Percentiles rank a stretch among this genome's conserved stretches.
Conservation (phyloP, 1,284 basidiomycete species). For the Cutaneotrichosporon cyanovorans region DNA sequence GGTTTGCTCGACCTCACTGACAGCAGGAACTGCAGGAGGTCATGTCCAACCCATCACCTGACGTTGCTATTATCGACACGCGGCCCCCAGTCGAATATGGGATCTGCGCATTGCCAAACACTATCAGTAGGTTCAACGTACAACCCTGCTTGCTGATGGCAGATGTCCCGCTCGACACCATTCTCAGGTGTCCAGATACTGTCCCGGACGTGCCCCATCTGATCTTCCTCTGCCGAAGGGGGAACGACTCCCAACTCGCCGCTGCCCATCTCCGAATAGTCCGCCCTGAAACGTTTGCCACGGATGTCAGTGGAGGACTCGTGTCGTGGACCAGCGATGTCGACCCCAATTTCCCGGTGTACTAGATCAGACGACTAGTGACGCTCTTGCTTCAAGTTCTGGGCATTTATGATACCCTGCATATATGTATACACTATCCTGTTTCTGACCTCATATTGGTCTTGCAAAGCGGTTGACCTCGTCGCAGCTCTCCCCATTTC, state of each 20-base stretch:
- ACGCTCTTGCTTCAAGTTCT: too few relatives aligned
- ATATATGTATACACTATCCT: too few relatives aligned
- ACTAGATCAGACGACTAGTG: too few relatives aligned
- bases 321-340: constrained; percentile 65
- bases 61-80: constrained; percentile 64
- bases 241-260: constrained; percentile 89
- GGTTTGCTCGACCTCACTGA: constrained; percentile 8
- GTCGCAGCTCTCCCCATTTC: constrained; percentile 26
- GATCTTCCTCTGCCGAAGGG: constrained; percentile 72
- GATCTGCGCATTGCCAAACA: constrained; percentile 71
- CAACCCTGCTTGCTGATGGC: constrained; percentile 3
- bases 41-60: neutral
- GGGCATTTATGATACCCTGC: too few relatives aligned
- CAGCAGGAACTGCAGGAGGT: constrained; percentile 5
- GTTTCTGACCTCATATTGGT: neutral
- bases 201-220: constrained; percentile 35
- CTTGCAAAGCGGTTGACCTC: constrained; percentile 22
- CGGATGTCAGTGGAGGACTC: constrained; percentile 71
- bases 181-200: constrained; percentile 24
- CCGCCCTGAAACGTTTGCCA: constrained; percentile 45
- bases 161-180: constrained; percentile 39
- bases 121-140: constrained; percentile 59
- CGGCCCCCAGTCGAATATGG: constrained; percentile 73
- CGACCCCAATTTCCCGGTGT: constrained; percentile 67
- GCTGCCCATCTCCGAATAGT: constrained; percentile 55